Evolutionary conservation across 2,329 filamentous ascomycete species (phyloP).

Genomic region (Exserohilum rostratum): DNA sequence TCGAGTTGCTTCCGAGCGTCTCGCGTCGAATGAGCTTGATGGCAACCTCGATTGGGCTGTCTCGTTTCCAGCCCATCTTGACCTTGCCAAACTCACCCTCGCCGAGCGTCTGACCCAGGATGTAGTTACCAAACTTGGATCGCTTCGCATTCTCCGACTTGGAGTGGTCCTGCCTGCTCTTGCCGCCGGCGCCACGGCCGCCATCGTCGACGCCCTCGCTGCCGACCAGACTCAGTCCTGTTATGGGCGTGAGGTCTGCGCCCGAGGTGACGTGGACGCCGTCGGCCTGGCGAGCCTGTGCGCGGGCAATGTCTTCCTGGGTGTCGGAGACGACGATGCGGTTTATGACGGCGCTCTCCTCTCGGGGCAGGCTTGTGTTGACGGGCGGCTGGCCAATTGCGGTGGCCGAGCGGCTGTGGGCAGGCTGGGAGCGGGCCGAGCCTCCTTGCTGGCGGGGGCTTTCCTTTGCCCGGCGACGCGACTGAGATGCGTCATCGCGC

Average conservation of each 20-base stretch:
- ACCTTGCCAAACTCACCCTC: constrained; percentile 99
- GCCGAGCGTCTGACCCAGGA: constrained; percentile 91
- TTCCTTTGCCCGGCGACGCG: constrained; percentile 57
- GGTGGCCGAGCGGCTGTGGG: constrained; percentile 53
- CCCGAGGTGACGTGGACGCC: constrained; percentile 54
- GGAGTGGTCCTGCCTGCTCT: constrained; percentile 65
- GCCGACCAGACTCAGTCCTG: constrained; percentile 57
- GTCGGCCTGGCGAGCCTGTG: constrained; percentile 71
- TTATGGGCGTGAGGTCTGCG: constrained; percentile 53
- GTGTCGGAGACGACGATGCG: constrained; percentile 78
- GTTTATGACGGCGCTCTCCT: constrained; percentile 80
- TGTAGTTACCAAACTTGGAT: constrained; percentile 93
- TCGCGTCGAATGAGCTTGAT: constrained; percentile 98
- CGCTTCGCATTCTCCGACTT: constrained; percentile 66
- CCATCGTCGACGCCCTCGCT: constrained; percentile 59
- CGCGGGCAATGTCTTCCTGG: constrained; percentile 73
- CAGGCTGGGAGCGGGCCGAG: constrained; percentile 44
- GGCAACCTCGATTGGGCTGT: constrained; percentile 88
- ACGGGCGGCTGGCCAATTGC: constrained; percentile 62
- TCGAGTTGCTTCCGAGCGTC: constrained; percentile 84
- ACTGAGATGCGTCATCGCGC: constrained; percentile 41
- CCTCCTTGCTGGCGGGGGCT: constrained; percentile 46
- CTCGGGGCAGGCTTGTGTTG: constrained; percentile 65
- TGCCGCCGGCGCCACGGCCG: constrained; percentile 50
- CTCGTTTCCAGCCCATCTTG: constrained; percentile 97